Conservation (phyloP, 1,139 yeast species). For the Geotrichum histeridarum region DNA sequence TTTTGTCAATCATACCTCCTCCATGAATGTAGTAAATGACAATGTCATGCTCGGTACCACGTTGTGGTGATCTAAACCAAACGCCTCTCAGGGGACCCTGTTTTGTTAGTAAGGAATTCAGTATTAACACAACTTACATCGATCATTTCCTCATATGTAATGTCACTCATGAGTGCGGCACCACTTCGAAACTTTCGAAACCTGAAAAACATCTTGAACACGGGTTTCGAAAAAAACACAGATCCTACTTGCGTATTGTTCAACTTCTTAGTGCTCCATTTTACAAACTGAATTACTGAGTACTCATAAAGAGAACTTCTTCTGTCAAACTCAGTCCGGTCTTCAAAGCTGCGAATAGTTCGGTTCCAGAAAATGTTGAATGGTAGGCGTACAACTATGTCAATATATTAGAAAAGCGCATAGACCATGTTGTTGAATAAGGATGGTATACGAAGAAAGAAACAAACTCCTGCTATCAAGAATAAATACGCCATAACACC, state of each 20-base stretch:
- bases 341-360: constrained; percentile 25
- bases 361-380: constrained; percentile 23
- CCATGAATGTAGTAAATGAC: constrained; percentile 40
- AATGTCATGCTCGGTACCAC: constrained; percentile 35
- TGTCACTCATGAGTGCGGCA: constrained; percentile 30
- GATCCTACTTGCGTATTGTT: constrained; percentile 25
- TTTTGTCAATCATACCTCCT: constrained; percentile 27
- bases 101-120: background rate
- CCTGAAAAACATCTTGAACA: constrained; percentile 24
- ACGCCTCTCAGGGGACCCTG: constrained; percentile 32
- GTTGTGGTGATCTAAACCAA: constrained; percentile 37
- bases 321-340: constrained; percentile 28
- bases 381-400: constrained; percentile 24
- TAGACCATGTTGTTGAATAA: background rate
- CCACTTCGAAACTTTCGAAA: constrained; percentile 31
- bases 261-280: constrained; percentile 24
- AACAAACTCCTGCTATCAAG: constrained; percentile 6
- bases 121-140: constrained; percentile 17
- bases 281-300: constrained; percentile 24
- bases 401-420: background rate
- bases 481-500: constrained; percentile 15
- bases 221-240: constrained; percentile 24
- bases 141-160: constrained; percentile 18
- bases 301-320: constrained; percentile 30
- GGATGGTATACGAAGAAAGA: constrained; percentile 12